Percentiles rank a stretch among this genome's conserved stretches.
phyloP scores from a whole-genome alignment of 2,329 filamentous ascomycete genomes.

The Sporothrix sp. region DNA sequence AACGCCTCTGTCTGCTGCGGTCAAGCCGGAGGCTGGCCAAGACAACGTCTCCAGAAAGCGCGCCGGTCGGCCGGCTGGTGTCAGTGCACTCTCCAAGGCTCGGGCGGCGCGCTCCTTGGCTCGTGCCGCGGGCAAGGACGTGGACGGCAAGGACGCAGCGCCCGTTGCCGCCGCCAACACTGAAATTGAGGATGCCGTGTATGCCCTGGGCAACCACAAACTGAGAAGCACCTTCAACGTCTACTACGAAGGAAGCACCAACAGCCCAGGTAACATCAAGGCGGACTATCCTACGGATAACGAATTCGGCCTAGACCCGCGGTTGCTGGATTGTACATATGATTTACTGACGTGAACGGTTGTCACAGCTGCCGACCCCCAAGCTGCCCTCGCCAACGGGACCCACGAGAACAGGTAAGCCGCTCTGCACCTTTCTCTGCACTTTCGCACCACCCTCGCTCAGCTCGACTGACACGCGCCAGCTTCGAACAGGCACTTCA shows the following conservation, averaged over 20 bases:
- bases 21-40: neutral
- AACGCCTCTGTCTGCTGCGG: neutral
- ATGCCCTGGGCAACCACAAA: neutral
- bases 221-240: conserved; percentile 7
- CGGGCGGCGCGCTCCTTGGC: neutral
- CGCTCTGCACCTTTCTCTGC: neutral
- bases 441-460: neutral
- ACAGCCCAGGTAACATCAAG: conserved; percentile 7
- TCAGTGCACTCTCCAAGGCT: neutral
- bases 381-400: neutral
- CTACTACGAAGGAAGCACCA: conserved; percentile 11
- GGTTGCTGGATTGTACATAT: neutral
- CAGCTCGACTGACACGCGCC: no score
- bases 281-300: neutral
- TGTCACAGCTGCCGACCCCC: neutral
- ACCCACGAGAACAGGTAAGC: conserved; percentile 15
- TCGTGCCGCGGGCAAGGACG: neutral
- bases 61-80: neutral
- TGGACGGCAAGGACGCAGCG: neutral
- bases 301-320: neutral
- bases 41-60: neutral
- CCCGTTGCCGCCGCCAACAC: neutral
- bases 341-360: neutral
- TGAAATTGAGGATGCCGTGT: conserved; percentile 1
- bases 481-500: conserved; percentile 12